Conservation (phyloP, 106 monocot species). For the Triglochin maritima region DNA sequence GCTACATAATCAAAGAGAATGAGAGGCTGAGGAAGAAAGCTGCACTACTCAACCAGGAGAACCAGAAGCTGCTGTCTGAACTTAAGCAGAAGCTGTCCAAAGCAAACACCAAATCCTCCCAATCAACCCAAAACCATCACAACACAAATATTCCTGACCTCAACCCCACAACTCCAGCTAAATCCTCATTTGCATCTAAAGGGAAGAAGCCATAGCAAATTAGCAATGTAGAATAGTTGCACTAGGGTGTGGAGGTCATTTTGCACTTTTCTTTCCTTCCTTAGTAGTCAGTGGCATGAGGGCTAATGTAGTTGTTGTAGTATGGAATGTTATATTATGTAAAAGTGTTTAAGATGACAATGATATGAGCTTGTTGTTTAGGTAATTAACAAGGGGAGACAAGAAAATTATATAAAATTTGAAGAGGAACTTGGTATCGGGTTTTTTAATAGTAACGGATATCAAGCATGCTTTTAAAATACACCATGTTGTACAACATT, state of each 20-base stretch:
- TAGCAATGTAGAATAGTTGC: background rate
- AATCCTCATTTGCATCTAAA: background rate
- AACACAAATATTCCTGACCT: background rate
- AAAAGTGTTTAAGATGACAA: no score
- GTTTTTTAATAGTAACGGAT: no score
- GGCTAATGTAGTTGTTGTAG: background rate
- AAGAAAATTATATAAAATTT: no score
- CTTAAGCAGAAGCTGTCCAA: slow-evolving; percentile 16
- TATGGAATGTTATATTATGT: no score
- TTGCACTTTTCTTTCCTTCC: background rate
- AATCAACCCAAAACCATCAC: background rate
- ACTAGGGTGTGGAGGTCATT: background rate
- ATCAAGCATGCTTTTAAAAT: no score
- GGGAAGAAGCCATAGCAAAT: no score
- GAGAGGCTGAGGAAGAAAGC: slow-evolving; percentile 27
- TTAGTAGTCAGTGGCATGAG: background rate
- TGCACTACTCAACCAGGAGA: slow-evolving; percentile 22
- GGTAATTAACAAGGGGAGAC: no score
- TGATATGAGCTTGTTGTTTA: no score
- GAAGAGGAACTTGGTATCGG: no score
- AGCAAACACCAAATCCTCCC: background rate
- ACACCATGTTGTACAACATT: no score
- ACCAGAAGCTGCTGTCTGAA: slow-evolving; percentile 17
- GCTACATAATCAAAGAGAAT: slow-evolving; percentile 24
- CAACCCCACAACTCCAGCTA: slow-evolving; percentile 8